phyloP scores from a whole-genome alignment of 78 protist species.

The Chrysochromulina tobinii region DNA sequence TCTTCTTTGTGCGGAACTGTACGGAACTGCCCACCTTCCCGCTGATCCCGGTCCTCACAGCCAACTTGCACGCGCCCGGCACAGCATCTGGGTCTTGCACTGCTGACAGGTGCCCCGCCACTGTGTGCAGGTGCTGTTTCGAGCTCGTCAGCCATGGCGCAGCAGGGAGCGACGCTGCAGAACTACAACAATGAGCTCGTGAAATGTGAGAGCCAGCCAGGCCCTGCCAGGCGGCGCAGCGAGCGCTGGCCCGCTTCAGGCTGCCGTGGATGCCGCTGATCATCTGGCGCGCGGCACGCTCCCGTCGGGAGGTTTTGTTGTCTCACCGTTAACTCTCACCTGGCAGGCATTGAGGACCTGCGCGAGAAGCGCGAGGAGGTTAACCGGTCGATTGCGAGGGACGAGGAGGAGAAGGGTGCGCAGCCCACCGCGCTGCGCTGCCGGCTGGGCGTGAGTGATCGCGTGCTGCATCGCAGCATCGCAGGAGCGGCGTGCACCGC shows the following conservation, averaged over 20 bases:
- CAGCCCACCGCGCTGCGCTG: background rate
- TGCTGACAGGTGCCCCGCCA: too few species aligned
- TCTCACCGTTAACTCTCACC: background rate
- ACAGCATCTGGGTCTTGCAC: too few species aligned
- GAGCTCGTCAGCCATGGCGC: background rate
- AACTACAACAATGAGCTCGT: conserved; percentile 49
- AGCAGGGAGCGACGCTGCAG: conserved; percentile 15
- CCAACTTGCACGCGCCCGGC: too few species aligned
- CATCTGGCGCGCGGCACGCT: background rate
- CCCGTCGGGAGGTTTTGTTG: too few species aligned
- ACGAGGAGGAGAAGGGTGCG: conserved; percentile 43
- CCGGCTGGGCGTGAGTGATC: background rate
- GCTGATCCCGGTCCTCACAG: too few species aligned
- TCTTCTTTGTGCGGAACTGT: too few species aligned
- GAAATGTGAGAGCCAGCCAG: background rate
- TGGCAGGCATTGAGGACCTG: conserved; percentile 26
- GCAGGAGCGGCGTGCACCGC: background rate
- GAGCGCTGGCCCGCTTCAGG: background rate
- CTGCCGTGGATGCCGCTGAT: background rate
- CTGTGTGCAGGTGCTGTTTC: too few species aligned
- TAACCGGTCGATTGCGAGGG: conserved; percentile 18
- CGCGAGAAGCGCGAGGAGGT: conserved; percentile 46
- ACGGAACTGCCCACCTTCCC: too few species aligned
- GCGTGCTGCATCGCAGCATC: background rate
- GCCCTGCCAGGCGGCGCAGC: background rate